Evolutionary conservation across 495 filamentous ascomycete genomes (phyloP).

Genomic region (Neurospora cerealis): DNA sequence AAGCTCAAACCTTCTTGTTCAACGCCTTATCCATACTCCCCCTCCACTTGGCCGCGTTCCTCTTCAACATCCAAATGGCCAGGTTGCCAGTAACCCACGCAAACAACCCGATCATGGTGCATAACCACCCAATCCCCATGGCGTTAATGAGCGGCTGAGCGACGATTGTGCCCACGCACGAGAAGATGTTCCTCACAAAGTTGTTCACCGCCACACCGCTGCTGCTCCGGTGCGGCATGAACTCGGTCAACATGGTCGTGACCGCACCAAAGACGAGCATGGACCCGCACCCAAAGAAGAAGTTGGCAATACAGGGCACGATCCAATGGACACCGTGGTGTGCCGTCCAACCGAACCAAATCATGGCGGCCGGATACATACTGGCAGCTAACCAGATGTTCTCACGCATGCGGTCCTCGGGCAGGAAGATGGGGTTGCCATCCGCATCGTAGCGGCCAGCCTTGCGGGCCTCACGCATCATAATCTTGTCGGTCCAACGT

Average conservation of each 20-base stretch:
- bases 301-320: conserved; percentile 59
- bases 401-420: conserved; percentile 84
- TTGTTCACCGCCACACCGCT: conserved; percentile 78
- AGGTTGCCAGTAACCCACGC: conserved; percentile 40
- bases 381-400: conserved; percentile 78
- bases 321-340: conserved; percentile 33
- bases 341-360: conserved; percentile 49
- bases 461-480: conserved; percentile 68
- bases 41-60: conserved; percentile 59
- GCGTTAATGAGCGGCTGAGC: conserved; percentile 67
- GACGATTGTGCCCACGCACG: conserved; percentile 64
- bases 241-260: conserved; percentile 83
- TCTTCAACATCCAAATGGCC: conserved; percentile 58
- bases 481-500: conserved; percentile 81
- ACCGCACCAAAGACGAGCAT: conserved; percentile 80
- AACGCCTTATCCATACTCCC: conserved; percentile 48
- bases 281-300: conserved; percentile 77
- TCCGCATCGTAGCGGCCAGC: conserved; percentile 61
- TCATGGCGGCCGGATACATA: conserved; percentile 62
- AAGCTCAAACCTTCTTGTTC: conserved; percentile 1
- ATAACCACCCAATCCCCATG: conserved; percentile 84
- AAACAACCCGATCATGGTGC: conserved; percentile 66
- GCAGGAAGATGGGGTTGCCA: conserved; percentile 59
- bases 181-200: conserved; percentile 80
- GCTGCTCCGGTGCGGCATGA: conserved; percentile 68